Percentiles rank a stretch among this genome's conserved stretches.
Evolutionary conservation across 176 grass and related monocot genomes (phyloP).

Genomic region (Oryza officinalis): DNA sequence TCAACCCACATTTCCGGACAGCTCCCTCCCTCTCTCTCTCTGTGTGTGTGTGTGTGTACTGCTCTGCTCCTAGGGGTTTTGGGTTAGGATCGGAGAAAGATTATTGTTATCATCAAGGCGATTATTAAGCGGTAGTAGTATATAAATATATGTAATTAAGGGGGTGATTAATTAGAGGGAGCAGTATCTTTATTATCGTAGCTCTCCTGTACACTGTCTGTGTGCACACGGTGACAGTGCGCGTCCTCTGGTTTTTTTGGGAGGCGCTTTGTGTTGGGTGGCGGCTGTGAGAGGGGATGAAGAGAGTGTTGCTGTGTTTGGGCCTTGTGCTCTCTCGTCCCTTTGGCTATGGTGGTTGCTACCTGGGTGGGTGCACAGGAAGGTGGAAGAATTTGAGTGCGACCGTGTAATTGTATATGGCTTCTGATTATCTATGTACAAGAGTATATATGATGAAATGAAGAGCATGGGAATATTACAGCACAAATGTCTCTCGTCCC

Average conservation of each 20-base stretch:
- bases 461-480: background rate
- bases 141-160: background rate
- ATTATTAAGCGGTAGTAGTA: background rate
- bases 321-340: background rate
- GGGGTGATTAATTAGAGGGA: background rate
- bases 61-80: background rate
- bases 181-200: background rate
- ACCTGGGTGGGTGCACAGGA: background rate
- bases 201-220: background rate
- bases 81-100: background rate
- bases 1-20: background rate
- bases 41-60: too few relatives aligned
- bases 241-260: constrained; percentile 37
- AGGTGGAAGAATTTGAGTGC: background rate
- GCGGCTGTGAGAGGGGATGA: background rate
- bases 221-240: background rate
- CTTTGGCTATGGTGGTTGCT: background rate
- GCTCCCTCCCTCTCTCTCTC: too few relatives aligned
- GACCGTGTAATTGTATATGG: constrained; percentile 26
- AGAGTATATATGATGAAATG: background rate
- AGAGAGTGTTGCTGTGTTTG: background rate
- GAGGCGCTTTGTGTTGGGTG: background rate
- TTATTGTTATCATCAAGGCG: background rate
- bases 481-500: background rate
- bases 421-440: constrained; percentile 3